phyloP scores from a whole-genome alignment of 1,284 basidiomycete species.

The Ceratobasidium theobromae region DNA sequence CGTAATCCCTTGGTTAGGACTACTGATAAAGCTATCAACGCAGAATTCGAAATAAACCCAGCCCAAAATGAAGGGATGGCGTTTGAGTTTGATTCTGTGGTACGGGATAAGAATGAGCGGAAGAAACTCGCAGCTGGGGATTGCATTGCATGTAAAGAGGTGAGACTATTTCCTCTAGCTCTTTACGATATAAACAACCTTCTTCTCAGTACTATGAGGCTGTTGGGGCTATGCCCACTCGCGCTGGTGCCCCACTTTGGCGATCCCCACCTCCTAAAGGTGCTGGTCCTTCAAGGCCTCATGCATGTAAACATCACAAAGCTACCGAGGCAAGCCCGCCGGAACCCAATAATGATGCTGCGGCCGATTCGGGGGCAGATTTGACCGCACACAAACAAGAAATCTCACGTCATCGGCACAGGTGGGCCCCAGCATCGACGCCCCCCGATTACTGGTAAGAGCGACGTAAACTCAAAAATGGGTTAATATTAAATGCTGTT shows the following conservation, averaged over 20 bases:
- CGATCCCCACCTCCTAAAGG: conserved; percentile 45
- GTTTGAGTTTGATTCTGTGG: conserved; percentile 75
- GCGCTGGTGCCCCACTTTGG: conserved; percentile 69
- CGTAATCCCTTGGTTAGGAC: conserved; percentile 34
- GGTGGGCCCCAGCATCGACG: conserved; percentile 69
- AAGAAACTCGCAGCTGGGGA: conserved; percentile 71
- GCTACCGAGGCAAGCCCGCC: conserved; percentile 17
- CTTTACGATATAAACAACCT: conserved; percentile 4
- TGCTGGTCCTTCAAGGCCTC: conserved; percentile 21
- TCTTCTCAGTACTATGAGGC: conserved; percentile 72
- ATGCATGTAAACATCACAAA: conserved; percentile 32
- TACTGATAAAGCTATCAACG: conserved; percentile 56
- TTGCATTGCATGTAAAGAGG: conserved; percentile 83
- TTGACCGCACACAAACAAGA: conserved; percentile 63
- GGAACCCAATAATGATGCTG: not conserved
- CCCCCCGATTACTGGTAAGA: conserved; percentile 78
- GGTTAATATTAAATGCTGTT: not conserved
- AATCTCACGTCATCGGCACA: conserved; percentile 76
- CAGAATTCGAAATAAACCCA: conserved; percentile 67
- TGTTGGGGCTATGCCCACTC: conserved; percentile 65
- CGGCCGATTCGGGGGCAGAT: conserved; percentile 40
- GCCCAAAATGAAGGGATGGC: conserved; percentile 62
- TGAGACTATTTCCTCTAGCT: conserved; percentile 46
- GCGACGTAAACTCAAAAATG: not conserved
- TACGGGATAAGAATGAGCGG: conserved; percentile 66